Conservation (phyloP, 495 filamentous ascomycete genomes). For the Podospora conica region DNA sequence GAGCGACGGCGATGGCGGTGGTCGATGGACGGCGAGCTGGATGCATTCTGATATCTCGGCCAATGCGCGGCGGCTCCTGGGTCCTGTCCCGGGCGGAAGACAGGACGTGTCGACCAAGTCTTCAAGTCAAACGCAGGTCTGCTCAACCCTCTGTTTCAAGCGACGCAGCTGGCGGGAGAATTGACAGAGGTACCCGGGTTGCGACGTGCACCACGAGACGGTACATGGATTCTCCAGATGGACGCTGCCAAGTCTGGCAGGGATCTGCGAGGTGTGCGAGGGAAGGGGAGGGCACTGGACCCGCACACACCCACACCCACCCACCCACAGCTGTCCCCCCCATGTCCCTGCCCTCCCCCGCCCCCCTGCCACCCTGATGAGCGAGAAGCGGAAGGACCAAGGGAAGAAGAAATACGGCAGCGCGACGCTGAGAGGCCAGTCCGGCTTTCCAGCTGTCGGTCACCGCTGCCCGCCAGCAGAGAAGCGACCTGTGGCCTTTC, state of each 20-base stretch:
- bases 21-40: background rate
- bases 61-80: background rate
- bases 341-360: no score
- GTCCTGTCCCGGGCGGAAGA: background rate
- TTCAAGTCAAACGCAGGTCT: slow-evolving; percentile 3
- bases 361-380: slow-evolving; percentile 15
- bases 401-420: slow-evolving; percentile 15
- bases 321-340: slow-evolving; percentile 18
- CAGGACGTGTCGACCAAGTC: background rate
- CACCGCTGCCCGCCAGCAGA: background rate
- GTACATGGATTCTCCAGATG: slow-evolving; percentile 26
- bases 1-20: background rate
- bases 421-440: slow-evolving; percentile 8
- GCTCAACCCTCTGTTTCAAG: slow-evolving; percentile 16
- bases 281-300: slow-evolving; percentile 3
- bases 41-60: background rate
- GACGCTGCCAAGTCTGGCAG: slow-evolving; percentile 9
- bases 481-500: slow-evolving; percentile 11
- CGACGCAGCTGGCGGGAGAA: slow-evolving; percentile 9
- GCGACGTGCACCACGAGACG: slow-evolving; percentile 4
- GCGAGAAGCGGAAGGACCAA: slow-evolving; percentile 3
- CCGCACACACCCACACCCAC: slow-evolving; percentile 17
- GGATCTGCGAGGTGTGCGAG: slow-evolving; percentile 3
- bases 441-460: background rate
- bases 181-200: slow-evolving; percentile 5